Conservation (phyloP, 1,284 basidiomycete species). For the Stygiomarasmius scandens region DNA sequence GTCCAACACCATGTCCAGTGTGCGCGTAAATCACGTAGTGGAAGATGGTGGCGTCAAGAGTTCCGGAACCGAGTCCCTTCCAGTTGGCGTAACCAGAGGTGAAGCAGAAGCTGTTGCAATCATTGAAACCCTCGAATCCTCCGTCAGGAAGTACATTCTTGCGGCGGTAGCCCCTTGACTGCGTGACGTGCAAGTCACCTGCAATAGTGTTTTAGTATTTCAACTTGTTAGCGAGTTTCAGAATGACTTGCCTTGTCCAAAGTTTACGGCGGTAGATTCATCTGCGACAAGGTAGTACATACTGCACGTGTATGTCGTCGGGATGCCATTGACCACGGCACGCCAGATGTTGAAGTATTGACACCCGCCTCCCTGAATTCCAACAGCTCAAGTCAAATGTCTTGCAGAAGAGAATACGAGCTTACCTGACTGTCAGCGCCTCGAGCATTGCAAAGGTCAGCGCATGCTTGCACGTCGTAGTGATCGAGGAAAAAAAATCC, state of each 20-base stretch:
- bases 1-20: conserved; percentile 29
- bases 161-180: conserved; percentile 34
- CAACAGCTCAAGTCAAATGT: too few species aligned
- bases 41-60: conserved; percentile 37
- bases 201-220: too few species aligned
- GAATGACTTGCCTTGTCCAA: conserved; percentile 12
- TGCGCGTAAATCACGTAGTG: conserved; percentile 35
- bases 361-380: conserved; percentile 19
- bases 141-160: conserved; percentile 34
- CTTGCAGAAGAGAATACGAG: too few species aligned
- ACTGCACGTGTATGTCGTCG: conserved; percentile 25
- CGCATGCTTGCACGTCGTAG: conserved; percentile 24
- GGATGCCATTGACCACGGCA: conserved; percentile 17
- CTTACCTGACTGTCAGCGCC: conserved; percentile 9
- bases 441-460: conserved; percentile 21
- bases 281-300: conserved; percentile 23
- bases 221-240: too few species aligned
- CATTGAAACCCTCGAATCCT: conserved; percentile 34
- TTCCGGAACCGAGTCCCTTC: conserved; percentile 32
- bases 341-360: conserved; percentile 30
- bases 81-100: conserved; percentile 29
- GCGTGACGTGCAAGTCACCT: too few species aligned
- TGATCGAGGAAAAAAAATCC: conserved; percentile 23
- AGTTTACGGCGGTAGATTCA: conserved; percentile 18
- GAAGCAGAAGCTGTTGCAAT: conserved; percentile 33